Evolutionary conservation across 768 basidiomycete genomes (phyloP), one percentile per base, ranked within the genome.

Genomic region (Naematelia encephala): DNA sequence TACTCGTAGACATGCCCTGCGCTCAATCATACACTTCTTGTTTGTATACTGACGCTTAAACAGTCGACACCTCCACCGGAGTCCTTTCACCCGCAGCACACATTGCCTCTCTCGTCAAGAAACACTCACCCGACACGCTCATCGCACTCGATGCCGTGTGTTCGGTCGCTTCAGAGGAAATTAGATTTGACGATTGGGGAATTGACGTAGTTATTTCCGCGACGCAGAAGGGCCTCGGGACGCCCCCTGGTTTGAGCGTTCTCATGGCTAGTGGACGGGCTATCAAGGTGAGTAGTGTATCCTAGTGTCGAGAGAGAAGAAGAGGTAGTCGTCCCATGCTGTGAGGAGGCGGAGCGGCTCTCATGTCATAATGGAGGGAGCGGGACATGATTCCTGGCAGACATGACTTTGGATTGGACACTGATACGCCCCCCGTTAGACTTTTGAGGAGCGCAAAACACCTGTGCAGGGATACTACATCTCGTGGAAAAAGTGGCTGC

Each of bases 61-160:
- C 43, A 74, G 75, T 77, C 55, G 75, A 77, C 63, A 78, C 75
- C 23, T 62, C 63, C 16, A 68, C 68, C 82, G 91, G 86, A 47
- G 96, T 98, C 13, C 82, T 98, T 48, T 91, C 90, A 14, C 82
- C 91, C 67, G 86, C 89, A 28, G 84, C 87, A 65, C 83, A 82
- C 22, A 84, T 99, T 64, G 85, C 85, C 19, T 83, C 84, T 51
- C 82, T 84, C 10, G 89, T 93, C 49, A 82, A 81, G 62, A 81
- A 82, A 25, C 83, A 89, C 59, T 91, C 90, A 0, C 93, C 94
- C 1, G 84, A 89, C 11, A 91, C 92, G 0, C 80, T 99, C 61
- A 88, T 91, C 44, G 81, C 89, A 5, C 81, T 91, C 59, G 96
- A 99, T 72, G 90, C 85, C n/a, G 96, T 99, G 25, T 99, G 96